Evolutionary conservation across 2,329 filamentous ascomycete genomes (phyloP), one percentile per base, ranked within the genome.

Genomic region (Cladosporium oxysporum): DNA sequence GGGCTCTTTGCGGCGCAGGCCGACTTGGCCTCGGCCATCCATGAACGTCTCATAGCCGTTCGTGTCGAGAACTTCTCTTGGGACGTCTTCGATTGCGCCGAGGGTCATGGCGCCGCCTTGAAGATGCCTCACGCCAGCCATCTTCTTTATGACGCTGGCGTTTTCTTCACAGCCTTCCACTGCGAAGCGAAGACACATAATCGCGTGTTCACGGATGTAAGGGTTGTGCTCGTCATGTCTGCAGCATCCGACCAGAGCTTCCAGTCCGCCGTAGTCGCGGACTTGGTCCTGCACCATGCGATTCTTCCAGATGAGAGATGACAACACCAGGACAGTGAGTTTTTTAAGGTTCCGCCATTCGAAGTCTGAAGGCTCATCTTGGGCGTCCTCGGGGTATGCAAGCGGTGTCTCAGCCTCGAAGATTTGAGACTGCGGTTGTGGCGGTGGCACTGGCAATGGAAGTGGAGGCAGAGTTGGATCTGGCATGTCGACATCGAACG

Each of bases 141-240:
- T 83, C 60, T 89, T 86, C 64, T 88, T 84, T 62, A 93, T 87
- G 71, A 91, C 90, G 35, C 87, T 84, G 69, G 90, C 90, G 18
- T 91, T 91, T 65, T 89, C 89, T 35, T 89, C 85, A 67, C 89
- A 92, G 14, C 90, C 90, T 81, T 87, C 84, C 7, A 87, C 79
- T 23, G 86, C 74, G 71, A 87, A 96, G 75, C 94, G 93, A n/a
- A 96, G 84, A 70, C 91, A 93, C 76, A 96, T 89, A 59, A 93
- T 92, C 2, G 92, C 91, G 69, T 93, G 91, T 77, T 98, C 94
- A 73, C 94, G 92, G 69, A 96, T 93, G 75, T 94, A 97, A 0
- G 93, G 92, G 74, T 97, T 97, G 79, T 96, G 88, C 71, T 94
- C 92, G 75, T 98, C 94, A 75, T 95, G 95, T 35, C 89, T 87